Percentiles rank a stretch among this genome's conserved stretches.
Conservation (phyloP, 371 early-diverging fungal genomes). For the Batkoa obscura region DNA sequence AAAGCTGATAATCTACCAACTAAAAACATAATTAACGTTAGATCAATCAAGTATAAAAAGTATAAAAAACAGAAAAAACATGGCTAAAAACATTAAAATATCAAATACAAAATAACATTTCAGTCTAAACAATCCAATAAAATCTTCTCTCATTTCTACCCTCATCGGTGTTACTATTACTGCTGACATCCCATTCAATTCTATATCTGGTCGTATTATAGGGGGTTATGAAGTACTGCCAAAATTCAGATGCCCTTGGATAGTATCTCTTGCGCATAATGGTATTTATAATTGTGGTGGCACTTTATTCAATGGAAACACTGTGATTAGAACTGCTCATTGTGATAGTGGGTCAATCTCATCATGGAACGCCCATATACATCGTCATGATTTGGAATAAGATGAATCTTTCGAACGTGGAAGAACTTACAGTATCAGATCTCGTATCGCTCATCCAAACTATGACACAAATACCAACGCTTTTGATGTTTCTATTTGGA, state of each 20-base stretch:
- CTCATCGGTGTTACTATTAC: no score
- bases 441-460: background rate
- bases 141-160: no score
- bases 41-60: no score
- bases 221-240: conserved; percentile 3
- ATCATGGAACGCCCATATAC: background rate
- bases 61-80: no score
- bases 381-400: background rate
- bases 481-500: background rate
- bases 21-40: no score
- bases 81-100: no score
- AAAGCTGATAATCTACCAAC: no score
- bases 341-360: conserved; percentile 1
- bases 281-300: conserved; percentile 7
- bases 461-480: background rate
- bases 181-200: no score
- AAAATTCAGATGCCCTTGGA: conserved; percentile 6
- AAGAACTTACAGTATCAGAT: background rate
- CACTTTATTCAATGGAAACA: background rate
- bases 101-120: no score
- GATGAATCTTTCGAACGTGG: background rate
- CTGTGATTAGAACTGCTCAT: conserved; percentile 6
- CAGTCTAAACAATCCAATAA: no score
- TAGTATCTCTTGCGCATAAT: conserved; percentile 4
- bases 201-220: no score